Percentiles rank a stretch among this genome's conserved stretches.
These are phyloP conservation scores for Penicillium oxalicum DNA, from an alignment of 2,329 filamentous ascomycete species.

Conservation along the genomic window DNA sequence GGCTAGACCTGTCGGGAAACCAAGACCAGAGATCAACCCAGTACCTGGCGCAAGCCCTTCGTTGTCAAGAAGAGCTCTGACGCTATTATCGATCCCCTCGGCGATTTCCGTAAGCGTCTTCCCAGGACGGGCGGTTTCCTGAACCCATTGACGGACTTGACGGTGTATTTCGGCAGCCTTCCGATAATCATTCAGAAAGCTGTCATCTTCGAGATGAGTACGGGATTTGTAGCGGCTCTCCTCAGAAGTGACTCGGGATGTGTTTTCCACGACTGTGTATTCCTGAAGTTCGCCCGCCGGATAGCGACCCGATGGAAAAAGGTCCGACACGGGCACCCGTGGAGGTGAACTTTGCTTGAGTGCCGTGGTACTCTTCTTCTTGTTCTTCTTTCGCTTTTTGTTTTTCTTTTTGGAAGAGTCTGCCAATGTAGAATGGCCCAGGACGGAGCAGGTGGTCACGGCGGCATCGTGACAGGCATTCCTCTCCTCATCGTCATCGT, in stretches of 20 bases:
- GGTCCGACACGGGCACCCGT: conserved; percentile 40
- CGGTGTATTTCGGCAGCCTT: conserved; percentile 53
- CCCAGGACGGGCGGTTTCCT: conserved; percentile 47
- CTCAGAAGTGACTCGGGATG: conserved; percentile 43
- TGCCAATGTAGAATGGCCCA: conserved; percentile 23
- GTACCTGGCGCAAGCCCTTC: conserved; percentile 49
- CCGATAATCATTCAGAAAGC: conserved; percentile 50
- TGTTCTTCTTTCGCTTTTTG: conserved; percentile 40
- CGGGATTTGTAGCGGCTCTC: conserved; percentile 41
- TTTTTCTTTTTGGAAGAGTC: conserved; percentile 31
- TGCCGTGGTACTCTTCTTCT: conserved; percentile 39
- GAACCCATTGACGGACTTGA: conserved; percentile 49
- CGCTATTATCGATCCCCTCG: conserved; percentile 50
- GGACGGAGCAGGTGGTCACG: conserved; percentile 17
- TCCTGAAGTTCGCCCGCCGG: conserved; percentile 44
- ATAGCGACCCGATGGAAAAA: conserved; percentile 43
- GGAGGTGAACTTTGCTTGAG: conserved; percentile 43
- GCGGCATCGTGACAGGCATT: conserved; percentile 15
- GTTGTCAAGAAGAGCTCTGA: conserved; percentile 47
- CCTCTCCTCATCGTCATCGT: conserved; percentile 14
- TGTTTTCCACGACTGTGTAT: conserved; percentile 39
- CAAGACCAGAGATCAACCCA: conserved; percentile 47
- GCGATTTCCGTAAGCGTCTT: conserved; percentile 46
- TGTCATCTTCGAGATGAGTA: conserved; percentile 40
- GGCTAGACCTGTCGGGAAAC: conserved; percentile 52